Conservation (phyloP, 345 rosid genomes). For the Gynandropsis gynandra region DNA sequence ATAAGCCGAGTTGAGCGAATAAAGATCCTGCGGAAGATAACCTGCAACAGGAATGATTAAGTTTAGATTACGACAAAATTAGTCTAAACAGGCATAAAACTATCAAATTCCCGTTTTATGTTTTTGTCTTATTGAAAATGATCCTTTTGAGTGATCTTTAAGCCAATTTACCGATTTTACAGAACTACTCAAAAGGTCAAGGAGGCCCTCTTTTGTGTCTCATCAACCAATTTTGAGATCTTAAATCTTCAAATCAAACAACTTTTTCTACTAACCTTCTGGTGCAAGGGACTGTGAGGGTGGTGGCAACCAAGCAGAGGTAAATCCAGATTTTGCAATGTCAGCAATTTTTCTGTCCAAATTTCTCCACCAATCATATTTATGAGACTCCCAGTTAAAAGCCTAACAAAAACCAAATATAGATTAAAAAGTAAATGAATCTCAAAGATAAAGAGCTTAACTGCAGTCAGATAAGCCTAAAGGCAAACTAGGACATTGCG, state of each 20-base stretch:
- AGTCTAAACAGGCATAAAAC: too few relatives aligned
- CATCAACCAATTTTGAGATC: too few relatives aligned
- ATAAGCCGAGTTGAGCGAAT: constrained; percentile 68
- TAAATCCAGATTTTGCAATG: constrained; percentile 80
- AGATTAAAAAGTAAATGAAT: not conserved
- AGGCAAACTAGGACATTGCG: constrained; percentile 2
- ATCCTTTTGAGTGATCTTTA: too few relatives aligned
- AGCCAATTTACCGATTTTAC: too few relatives aligned
- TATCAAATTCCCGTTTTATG: too few relatives aligned
- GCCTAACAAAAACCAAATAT: constrained; percentile 36
- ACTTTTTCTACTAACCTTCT: constrained; percentile 57
- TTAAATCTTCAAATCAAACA: too few relatives aligned
- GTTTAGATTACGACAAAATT: too few relatives aligned
- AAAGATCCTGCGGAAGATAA: constrained; percentile 85
- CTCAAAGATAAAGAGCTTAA: not conserved
- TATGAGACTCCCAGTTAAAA: constrained; percentile 92
- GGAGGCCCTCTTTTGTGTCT: too few relatives aligned
- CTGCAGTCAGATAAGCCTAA: not conserved
- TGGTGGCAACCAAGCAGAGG: constrained; percentile 88
- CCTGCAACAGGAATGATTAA: constrained; percentile 34
- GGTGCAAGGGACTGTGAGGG: constrained; percentile 65
- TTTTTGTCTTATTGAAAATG: too few relatives aligned
- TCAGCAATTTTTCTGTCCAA: constrained; percentile 61
- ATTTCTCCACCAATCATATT: constrained; percentile 84
- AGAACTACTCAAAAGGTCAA: not conserved